Conservation (phyloP, 2,329 filamentous ascomycete genomes). For the Verticillium tricorpus region DNA sequence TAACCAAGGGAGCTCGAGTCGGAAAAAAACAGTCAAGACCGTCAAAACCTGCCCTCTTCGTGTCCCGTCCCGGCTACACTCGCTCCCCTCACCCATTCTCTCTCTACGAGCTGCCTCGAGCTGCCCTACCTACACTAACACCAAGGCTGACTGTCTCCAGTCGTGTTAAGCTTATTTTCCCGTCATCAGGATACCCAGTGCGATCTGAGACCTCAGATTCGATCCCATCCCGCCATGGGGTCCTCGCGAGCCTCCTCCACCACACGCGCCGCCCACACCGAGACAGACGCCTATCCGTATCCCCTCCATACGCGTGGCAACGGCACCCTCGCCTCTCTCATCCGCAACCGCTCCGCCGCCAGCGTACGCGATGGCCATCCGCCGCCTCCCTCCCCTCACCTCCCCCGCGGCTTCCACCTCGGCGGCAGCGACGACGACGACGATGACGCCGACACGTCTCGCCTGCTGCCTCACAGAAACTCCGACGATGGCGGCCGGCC, state of each 20-base stretch:
- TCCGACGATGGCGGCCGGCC: conserved; percentile 30
- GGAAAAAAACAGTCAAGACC: not conserved
- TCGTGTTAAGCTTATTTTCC: not conserved
- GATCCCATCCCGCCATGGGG: not conserved
- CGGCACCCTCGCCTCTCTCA: conserved; percentile 27
- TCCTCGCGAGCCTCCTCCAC: conserved; percentile 1
- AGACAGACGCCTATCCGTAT: conserved; percentile 48
- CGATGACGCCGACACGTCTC: conserved; percentile 1
- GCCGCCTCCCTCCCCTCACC: not conserved
- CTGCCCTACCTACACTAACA: not conserved
- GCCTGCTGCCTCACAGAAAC: not conserved
- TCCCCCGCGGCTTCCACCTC: not conserved
- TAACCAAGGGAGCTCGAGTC: not conserved
- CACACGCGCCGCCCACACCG: conserved; percentile 14
- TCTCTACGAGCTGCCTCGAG: not conserved
- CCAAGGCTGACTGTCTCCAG: not conserved
- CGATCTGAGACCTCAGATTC: not conserved
- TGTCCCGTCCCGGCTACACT: not conserved
- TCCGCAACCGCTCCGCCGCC: conserved; percentile 41
- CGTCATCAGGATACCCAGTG: not conserved
- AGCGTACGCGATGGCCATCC: not conserved
- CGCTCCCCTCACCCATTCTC: not conserved
- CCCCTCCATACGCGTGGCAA: conserved; percentile 43
- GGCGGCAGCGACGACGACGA: not conserved
- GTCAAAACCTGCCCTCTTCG: not conserved